phyloP scores from a whole-genome alignment of 306 rosid genomes.

The Trifolium fragiferum region DNA sequence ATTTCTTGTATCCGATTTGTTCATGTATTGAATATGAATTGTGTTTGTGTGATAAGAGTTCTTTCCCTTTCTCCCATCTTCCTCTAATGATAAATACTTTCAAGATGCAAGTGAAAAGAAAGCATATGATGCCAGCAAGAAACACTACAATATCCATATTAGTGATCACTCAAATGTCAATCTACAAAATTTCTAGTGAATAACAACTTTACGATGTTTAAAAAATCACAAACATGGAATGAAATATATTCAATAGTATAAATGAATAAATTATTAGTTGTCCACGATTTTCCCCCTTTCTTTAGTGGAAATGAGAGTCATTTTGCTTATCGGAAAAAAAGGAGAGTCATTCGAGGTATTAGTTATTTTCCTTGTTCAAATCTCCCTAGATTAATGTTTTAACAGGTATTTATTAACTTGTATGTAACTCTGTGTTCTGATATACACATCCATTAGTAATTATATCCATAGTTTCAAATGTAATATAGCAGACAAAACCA shows the following conservation, averaged over 20 bases:
- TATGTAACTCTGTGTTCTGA: not conserved
- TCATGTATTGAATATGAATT: not conserved
- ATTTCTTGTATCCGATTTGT: not conserved
- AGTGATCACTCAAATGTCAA: conserved; percentile 21
- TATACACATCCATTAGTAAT: not conserved
- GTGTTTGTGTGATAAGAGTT: not conserved
- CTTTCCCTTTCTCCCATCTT: not conserved
- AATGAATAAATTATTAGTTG: not conserved
- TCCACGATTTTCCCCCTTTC: not conserved
- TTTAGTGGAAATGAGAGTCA: conserved; percentile 1
- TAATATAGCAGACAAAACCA: conserved; percentile 27
- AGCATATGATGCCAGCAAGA: conserved; percentile 24
- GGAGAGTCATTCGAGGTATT: conserved; percentile 4
- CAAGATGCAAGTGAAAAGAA: conserved; percentile 13
- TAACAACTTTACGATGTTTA: conserved; percentile 5
- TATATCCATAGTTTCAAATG: conserved; percentile 6
- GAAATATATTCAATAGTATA: conserved; percentile 20
- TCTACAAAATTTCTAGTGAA: conserved; percentile 1
- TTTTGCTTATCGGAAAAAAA: not conserved
- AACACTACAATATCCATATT: conserved; percentile 13
- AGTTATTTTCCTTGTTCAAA: conserved; percentile 4
- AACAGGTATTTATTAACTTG: not conserved
- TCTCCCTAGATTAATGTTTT: conserved; percentile 33
- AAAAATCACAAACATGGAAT: not conserved
- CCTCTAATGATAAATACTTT: conserved; percentile 3